A percentile compares a stretch with the other conserved stretches of the same genome.
These are phyloP conservation scores for Blastocystis sp. DNA, from an alignment of 352 stramenopile genomes.

Conservation along the genomic window DNA sequence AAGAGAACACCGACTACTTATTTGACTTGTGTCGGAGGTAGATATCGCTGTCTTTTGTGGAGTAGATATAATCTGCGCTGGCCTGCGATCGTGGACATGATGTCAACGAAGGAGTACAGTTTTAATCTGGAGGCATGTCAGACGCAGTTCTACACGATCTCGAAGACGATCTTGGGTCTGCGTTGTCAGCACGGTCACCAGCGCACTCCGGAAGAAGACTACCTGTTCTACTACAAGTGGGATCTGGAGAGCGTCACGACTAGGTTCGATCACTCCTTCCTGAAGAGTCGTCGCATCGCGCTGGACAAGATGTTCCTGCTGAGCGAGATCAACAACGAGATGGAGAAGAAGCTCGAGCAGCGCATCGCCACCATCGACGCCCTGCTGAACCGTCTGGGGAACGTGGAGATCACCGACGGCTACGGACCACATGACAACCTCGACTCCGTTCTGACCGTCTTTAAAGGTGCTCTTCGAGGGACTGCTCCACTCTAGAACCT, in stretches of 20 bases:
- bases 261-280: constrained; percentile 7
- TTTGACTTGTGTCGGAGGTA: constrained; percentile 26
- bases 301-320: background rate
- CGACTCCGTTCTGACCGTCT: background rate
- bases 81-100: constrained; percentile 26
- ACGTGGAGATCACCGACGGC: background rate
- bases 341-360: background rate
- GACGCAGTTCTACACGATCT: constrained; percentile 7
- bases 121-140: constrained; percentile 34
- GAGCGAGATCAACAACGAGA: background rate
- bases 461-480: background rate
- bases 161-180: background rate
- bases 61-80: constrained; percentile 46
- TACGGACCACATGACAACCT: constrained; percentile 35
- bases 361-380: background rate
- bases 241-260: background rate
- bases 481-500: background rate
- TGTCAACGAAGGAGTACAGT: background rate
- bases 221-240: background rate
- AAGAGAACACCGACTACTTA: background rate
- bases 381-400: background rate
- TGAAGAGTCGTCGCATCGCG: background rate
- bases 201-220: background rate
- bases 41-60: background rate
- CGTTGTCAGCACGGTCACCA: background rate